Conservation (phyloP, 2,329 filamentous ascomycete species). For the Alternaria brassicae region DNA sequence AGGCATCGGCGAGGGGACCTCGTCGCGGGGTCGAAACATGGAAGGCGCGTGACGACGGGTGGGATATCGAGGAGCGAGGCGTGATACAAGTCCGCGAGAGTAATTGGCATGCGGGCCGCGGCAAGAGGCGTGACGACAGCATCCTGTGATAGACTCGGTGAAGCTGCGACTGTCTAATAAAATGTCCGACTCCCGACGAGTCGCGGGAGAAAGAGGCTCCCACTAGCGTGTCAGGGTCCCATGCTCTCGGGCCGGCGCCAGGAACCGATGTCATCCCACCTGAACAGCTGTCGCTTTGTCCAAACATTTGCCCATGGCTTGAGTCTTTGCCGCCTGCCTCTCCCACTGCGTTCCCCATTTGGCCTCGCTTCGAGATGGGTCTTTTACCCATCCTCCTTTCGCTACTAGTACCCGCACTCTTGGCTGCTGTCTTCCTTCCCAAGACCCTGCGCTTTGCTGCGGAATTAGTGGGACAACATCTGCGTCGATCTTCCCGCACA, state of each 20-base stretch:
- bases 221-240: slow-evolving; percentile 25
- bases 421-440: slow-evolving; percentile 36
- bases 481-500: slow-evolving; percentile 43
- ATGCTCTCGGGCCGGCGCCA: slow-evolving; percentile 25
- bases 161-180: slow-evolving; percentile 6
- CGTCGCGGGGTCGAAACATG: slow-evolving; percentile 55
- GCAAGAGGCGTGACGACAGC: slow-evolving; percentile 31
- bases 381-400: slow-evolving; percentile 36
- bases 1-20: slow-evolving; percentile 52
- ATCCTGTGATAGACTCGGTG: slow-evolving; percentile 25
- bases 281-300: slow-evolving; percentile 26
- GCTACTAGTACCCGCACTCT: slow-evolving; percentile 30
- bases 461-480: slow-evolving; percentile 37
- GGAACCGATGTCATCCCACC: slow-evolving; percentile 38
- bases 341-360: slow-evolving; percentile 15
- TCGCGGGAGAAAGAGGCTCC: slow-evolving; percentile 21
- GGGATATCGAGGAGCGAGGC: slow-evolving; percentile 1
- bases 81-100: slow-evolving; percentile 17
- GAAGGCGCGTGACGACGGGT: slow-evolving; percentile 53
- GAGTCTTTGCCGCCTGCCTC: slow-evolving; percentile 6
- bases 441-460: slow-evolving; percentile 38
- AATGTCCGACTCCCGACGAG: slow-evolving; percentile 27
- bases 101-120: slow-evolving; percentile 36
- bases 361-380: slow-evolving; percentile 33
- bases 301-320: slow-evolving; percentile 18